phyloP scores from a whole-genome alignment of 2,329 filamentous ascomycete species.

The Dactylonectria macrodidyma region DNA sequence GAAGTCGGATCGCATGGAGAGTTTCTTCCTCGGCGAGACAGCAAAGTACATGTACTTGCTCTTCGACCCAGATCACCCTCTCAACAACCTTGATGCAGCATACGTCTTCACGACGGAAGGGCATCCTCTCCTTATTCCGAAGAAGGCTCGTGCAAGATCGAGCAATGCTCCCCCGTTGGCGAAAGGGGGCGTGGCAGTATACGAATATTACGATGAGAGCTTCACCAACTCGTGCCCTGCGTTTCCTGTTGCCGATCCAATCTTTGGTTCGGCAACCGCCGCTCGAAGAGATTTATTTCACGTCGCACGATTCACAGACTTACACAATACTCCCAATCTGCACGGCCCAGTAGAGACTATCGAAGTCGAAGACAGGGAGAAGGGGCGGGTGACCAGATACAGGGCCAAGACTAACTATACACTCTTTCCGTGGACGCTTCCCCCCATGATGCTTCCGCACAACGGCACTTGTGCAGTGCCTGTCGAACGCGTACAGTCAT shows the following conservation, averaged over 20 bases:
- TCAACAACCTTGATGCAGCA: conserved; percentile 88
- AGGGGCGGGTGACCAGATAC: conserved; percentile 58
- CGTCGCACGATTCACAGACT: conserved; percentile 85
- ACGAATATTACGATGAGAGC: conserved; percentile 58
- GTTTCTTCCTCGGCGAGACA: conserved; percentile 97
- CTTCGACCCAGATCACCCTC: conserved; percentile 86
- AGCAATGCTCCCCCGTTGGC: conserved; percentile 17
- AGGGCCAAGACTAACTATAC: conserved; percentile 82
- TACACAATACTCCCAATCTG: conserved; percentile 82
- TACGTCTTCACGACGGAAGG: conserved; percentile 98
- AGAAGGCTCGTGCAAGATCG: conserved; percentile 41
- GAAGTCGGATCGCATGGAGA: conserved; percentile 96
- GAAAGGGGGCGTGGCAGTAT: conserved; percentile 41
- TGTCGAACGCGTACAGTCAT: conserved; percentile 78
- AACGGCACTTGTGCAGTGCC: conserved; percentile 86
- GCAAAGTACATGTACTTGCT: conserved; percentile 95
- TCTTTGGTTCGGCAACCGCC: conserved; percentile 85
- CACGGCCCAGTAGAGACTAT: conserved; percentile 62
- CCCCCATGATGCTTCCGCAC: conserved; percentile 78
- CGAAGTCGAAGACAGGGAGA: conserved; percentile 60
- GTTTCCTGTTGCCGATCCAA: conserved; percentile 70
- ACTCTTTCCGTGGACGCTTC: conserved; percentile 94
- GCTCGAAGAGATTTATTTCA: conserved; percentile 88
- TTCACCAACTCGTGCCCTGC: conserved; percentile 77
- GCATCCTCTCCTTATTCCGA: conserved; percentile 89